phyloP scores from a whole-genome alignment of 495 filamentous ascomycete genomes.

The Penicillium malachiteum region DNA sequence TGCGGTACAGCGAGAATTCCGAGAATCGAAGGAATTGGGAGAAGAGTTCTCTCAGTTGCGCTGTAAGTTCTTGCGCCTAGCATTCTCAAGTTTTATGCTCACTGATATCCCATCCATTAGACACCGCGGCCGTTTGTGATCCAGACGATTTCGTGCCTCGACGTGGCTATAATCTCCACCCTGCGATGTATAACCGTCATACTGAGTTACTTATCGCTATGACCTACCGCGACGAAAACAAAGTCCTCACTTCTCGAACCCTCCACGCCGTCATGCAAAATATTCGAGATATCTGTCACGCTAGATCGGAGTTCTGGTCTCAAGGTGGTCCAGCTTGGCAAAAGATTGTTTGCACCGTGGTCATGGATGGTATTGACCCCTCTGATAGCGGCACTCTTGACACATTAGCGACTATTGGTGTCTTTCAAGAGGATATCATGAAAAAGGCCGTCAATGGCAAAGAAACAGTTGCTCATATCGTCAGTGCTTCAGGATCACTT shows the following conservation, averaged over 20 bases:
- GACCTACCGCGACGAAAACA: conserved; percentile 98
- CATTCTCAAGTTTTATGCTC: no score
- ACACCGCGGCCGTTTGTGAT: conserved; percentile 97
- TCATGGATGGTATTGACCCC: conserved; percentile 95
- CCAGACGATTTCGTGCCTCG: conserved; percentile 96
- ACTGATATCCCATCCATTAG: conserved; percentile 31
- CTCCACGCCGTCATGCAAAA: conserved; percentile 97
- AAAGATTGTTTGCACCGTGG: conserved; percentile 93
- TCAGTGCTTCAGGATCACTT: conserved; percentile 27
- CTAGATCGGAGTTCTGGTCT: conserved; percentile 98
- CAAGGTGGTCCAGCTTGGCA: conserved; percentile 97
- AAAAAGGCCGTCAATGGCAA: conserved; percentile 96
- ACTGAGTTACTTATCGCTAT: conserved; percentile 95
- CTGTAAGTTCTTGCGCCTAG: no score
- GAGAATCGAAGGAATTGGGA: no score
- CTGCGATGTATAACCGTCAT: conserved; percentile 97
- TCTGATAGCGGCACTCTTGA: conserved; percentile 92
- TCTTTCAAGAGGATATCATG: conserved; percentile 96
- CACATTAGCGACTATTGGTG: conserved; percentile 85
- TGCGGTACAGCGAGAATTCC: no score
- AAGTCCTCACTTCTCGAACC: conserved; percentile 83
- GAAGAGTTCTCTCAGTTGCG: no score
- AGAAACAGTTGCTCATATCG: conserved; percentile 89
- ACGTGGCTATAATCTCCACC: conserved; percentile 95
- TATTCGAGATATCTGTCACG: conserved; percentile 89